Evolutionary conservation across 176 grass and related monocot genomes (phyloP), one percentile per base, ranked within the genome.

Genomic region (Elaeis guineensis): DNA sequence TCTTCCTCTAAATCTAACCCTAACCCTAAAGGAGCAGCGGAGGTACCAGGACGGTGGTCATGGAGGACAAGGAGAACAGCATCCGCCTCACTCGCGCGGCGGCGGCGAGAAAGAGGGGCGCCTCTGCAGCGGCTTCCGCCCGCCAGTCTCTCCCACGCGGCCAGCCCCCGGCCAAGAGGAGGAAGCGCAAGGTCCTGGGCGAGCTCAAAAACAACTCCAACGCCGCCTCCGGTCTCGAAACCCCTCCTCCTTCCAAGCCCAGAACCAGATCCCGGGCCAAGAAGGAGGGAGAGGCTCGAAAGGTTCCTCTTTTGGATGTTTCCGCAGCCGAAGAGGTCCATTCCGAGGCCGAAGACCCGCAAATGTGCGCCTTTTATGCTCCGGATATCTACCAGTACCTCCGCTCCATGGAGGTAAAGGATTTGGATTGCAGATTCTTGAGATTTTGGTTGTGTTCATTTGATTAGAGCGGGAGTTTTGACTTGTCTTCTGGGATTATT

Each of bases 391-490:
- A 73, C 18, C 62, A 20, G 3, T 77, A 85, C 64, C 50, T 77
- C 44, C 69, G 77, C 24, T 72, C 59, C 30, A 44, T 80, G 58
- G 83, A 85, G 69, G 83, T 85, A 69, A 85, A 68, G 16, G 5
- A 54, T 66, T 50, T 59, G 25, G 57, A 26, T 59, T 1, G 15
- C 6, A 61, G n/a, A 39, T 44, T 44, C 35, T 44, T 44, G 35
- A 44, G 11, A 44, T 14, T 44, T 12, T 2, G 11, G 35, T 44
- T 44, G 35, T 44, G 12, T 44, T 44, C 35, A 44, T 44, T 44
- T 44, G 35, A 12, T 44, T 44, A 3, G 35, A 44, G 35, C 9
- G 8, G 17, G 8, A 5, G 17, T 8, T 29, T 29, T 28, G 35
- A 8, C 58, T 54, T 25, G 17, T 55, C 17, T 44, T 35, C 32